phyloP scores from a whole-genome alignment of 1,284 basidiomycete species.

The Spongiforma sp. region DNA sequence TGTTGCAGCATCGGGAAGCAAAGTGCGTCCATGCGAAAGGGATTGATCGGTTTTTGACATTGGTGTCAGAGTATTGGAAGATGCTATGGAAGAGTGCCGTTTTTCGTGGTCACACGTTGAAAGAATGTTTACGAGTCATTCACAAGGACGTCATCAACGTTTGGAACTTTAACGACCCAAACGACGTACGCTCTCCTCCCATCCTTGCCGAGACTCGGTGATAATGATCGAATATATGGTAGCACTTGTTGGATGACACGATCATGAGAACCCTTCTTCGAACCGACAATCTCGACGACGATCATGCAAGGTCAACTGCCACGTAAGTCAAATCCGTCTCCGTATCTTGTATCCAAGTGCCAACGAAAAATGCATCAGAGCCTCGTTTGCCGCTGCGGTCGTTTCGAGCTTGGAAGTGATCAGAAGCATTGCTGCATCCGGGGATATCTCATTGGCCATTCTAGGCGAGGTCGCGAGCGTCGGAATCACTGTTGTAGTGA shows the following conservation, averaged over 20 bases:
- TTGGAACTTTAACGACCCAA: conserved; percentile 38
- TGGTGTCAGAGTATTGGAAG: conserved; percentile 34
- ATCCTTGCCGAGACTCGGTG: background rate
- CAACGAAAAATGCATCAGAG: background rate
- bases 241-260: conserved; percentile 19
- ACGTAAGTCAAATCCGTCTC: too few species aligned
- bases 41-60: background rate
- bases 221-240: background rate
- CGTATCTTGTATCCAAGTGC: background rate
- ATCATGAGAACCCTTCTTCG: conserved; percentile 5
- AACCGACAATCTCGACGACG: conserved; percentile 10
- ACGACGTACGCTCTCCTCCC: conserved; percentile 16
- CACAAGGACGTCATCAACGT: conserved; percentile 32
- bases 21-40: conserved; percentile 12
- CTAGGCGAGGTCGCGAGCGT: background rate
- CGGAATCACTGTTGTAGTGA: conserved; percentile 19
- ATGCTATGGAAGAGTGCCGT: conserved; percentile 28
- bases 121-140: conserved; percentile 27
- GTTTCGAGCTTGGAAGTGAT: background rate
- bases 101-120: conserved; percentile 21
- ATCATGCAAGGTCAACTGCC: conserved; percentile 1
- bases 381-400: conserved; percentile 3
- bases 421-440: background rate
- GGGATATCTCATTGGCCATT: background rate
- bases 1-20: conserved; percentile 30